Base-by-base conservation (phyloP, 257 asterid species). In the Fraxinus quadrangulata region DNA sequence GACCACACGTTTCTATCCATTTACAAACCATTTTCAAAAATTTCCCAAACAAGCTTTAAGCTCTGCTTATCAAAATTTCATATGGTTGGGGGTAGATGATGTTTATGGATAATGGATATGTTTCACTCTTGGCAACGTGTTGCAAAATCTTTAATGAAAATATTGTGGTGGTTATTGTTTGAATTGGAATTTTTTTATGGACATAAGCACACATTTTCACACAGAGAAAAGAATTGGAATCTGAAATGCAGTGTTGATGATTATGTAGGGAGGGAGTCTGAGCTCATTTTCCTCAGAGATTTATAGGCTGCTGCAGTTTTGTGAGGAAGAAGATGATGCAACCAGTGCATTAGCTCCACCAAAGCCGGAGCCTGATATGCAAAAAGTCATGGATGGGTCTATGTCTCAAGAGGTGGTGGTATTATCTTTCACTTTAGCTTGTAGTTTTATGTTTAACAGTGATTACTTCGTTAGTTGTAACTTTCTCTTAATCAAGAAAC, bases 291-390 rank as follows among this genome's bases (percentile, higher is more conserved):
- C 98, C 47, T 86, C 99, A 7, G 99, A 96, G 49, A 88, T 96
- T 80, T 80, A 72, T 79, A 90, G 95, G 77, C 89, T 93, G 86
- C 81, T 96, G 90, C 98, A 92, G 82, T 89, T 90, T 42, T 87
- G 80, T 84, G 99, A 96, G 77, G 99, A 90, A 89, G 97, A 96
- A 83, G 99, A 96, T 92, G 99, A 96, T 75, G 99, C 98, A 82
- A 93, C 97, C 67, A 96, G 99, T 84, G 87, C 82, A 72, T 87
- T 96, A 84, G 90, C 92, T 81, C 89, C 94, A 6, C 93, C 96
- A 49, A 96, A 93, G 88, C 88, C 97, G 61, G 97, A 90, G 51
- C 94, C 94, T 33, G 98, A 85, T 84, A 83, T 82, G 8, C 92
- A 80, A 51, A 92, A 89, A 82, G 85, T 66, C 83, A 86, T 85